phyloP scores from a whole-genome alignment of 768 basidiomycete genomes.

The Macrolepiota albuminosa region DNA sequence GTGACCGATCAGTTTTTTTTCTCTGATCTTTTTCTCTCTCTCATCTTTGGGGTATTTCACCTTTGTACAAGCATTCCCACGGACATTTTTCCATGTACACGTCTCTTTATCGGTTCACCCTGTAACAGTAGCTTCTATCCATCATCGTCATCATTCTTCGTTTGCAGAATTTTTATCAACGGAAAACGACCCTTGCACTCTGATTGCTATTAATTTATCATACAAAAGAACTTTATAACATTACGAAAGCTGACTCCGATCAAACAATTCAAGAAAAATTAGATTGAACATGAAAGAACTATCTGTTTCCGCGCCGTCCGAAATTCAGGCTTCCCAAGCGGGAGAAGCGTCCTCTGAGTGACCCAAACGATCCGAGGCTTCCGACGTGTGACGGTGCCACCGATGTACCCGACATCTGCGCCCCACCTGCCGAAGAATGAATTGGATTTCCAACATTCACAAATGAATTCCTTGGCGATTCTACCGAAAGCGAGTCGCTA shows the following conservation, averaged over 20 bases:
- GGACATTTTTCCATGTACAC: slow-evolving; percentile 14
- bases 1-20: slow-evolving; percentile 1
- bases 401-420: slow-evolving; percentile 51
- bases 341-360: slow-evolving; percentile 69
- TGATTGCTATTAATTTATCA: slow-evolving; percentile 2
- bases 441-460: slow-evolving; percentile 62
- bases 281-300: slow-evolving; percentile 13
- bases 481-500: slow-evolving; percentile 55
- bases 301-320: slow-evolving; percentile 40
- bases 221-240: slow-evolving; percentile 7
- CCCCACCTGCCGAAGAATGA: slow-evolving; percentile 28
- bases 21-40: background rate
- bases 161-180: slow-evolving; percentile 2
- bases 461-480: slow-evolving; percentile 71
- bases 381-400: slow-evolving; percentile 61
- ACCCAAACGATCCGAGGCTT: slow-evolving; percentile 51
- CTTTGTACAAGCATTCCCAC: slow-evolving; percentile 8
- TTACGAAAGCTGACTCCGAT: slow-evolving; percentile 1
- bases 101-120: background rate
- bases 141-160: slow-evolving; percentile 6
- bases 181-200: background rate
- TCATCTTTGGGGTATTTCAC: background rate
- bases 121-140: slow-evolving; percentile 11
- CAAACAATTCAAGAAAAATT: slow-evolving; percentile 8
- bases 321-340: slow-evolving; percentile 73